Evolutionary conservation across 1,284 basidiomycete species (phyloP), one percentile per base, ranked within the genome.

Genomic region (Vanrija pseudolonga): DNA sequence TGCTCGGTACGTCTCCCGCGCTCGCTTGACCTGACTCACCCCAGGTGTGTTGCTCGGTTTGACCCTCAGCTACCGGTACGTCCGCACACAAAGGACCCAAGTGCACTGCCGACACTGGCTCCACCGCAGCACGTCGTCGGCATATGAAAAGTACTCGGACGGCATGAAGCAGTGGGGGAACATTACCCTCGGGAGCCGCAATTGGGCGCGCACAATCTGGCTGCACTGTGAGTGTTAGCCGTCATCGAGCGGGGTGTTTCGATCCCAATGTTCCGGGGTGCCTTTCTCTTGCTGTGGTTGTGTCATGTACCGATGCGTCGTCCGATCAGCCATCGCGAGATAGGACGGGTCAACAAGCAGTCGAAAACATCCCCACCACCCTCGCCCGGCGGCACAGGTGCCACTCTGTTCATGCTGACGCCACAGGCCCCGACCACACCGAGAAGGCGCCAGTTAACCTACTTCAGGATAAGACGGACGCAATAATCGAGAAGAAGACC

Each of bases 81-180:
- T 60, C 12, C 9, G 26, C 11, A 12, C 2, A n/a, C n/a, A n/a
- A n/a, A n/a, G n/a, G 32, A 4, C 11, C 11, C 11, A 15, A 12
- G 32, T 15, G n/a, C n/a, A n/a, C n/a, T n/a, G n/a, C n/a, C n/a
- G n/a, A 3, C 32, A 12, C 32, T 32, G 32, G 14, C 45, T 40
- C 42, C 32, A 11, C 32, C 32, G n/a, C 68, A 77, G 86, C 38
- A 88, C 87, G 0, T 87, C 85, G 3, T 85, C 86, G 3, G 86
- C 86, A 18, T 88, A 87, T 65, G 86, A 87, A 64, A 77, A 85
- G 80, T 86, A 89, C 72, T 85, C 84, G 61, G 87, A 89, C 63
- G 87, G 87, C 4, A 77, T 87, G 44, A 73, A 80, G 45, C 74
- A 84, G 22, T 89, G 87, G 87, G 84, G 84, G 5, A 80, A 84